Conservation (phyloP, 441 rosid genomes). For the Manihot esculenta region DNA sequence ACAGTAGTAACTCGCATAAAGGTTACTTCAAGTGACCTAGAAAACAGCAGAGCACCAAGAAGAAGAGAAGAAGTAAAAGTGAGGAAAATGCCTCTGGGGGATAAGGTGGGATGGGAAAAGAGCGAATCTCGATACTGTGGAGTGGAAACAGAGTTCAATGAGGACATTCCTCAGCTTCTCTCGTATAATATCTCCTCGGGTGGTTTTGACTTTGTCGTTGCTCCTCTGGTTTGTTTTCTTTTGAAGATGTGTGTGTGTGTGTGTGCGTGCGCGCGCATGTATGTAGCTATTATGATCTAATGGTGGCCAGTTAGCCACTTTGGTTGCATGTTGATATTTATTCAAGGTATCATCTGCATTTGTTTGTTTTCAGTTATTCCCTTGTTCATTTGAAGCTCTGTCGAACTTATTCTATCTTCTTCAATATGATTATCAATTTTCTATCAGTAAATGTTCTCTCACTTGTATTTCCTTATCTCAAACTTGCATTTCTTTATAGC, state of each 20-base stretch:
- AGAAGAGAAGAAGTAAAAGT: conserved; percentile 1
- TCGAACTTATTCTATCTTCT: not conserved
- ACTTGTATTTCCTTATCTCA: no score
- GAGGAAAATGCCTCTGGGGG: conserved; percentile 78
- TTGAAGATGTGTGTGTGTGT: not conserved
- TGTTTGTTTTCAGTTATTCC: not conserved
- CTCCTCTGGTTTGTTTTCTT: conserved; percentile 58
- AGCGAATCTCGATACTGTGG: conserved; percentile 91
- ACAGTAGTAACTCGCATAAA: no score
- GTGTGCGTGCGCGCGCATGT: no score
- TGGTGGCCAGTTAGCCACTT: not conserved
- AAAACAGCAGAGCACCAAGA: not conserved
- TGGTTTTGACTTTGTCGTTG: conserved; percentile 78
- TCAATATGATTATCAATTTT: not conserved
- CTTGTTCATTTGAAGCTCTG: no score
- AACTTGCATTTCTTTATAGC: not conserved
- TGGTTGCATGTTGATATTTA: no score
- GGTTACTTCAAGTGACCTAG: no score
- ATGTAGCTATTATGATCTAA: no score
- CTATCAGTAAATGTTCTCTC: no score
- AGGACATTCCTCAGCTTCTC: conserved; percentile 70
- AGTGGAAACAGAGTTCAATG: conserved; percentile 73
- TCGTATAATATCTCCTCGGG: conserved; percentile 56
- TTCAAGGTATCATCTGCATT: not conserved
- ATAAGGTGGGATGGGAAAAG: conserved; percentile 73